These are phyloP conservation scores for Lyophyllum atratum DNA, from an alignment of 768 basidiomycete genomes.

Conservation along the genomic window DNA sequence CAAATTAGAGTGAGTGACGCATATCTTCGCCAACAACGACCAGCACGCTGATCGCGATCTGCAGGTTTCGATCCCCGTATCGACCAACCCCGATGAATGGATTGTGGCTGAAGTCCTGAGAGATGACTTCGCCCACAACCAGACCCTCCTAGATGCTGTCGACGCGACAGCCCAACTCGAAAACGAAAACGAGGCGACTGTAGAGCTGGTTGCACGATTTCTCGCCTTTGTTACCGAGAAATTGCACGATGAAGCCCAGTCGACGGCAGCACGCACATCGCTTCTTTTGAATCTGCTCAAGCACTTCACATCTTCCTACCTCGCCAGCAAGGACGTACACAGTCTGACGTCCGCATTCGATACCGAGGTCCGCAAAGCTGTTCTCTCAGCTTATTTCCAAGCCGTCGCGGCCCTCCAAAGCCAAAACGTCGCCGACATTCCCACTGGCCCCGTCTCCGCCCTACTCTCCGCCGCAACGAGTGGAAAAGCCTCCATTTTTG, in stretches of 20 bases:
- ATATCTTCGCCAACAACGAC: constrained; percentile 9
- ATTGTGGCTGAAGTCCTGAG: constrained; percentile 89
- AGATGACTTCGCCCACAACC: constrained; percentile 80
- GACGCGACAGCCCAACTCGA: constrained; percentile 55
- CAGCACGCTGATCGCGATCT: constrained; percentile 8
- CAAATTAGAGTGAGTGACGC: constrained; percentile 51
- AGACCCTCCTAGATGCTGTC: constrained; percentile 57
- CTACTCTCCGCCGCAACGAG: constrained; percentile 63
- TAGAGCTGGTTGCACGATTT: constrained; percentile 84
- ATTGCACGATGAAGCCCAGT: constrained; percentile 56
- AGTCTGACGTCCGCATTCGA: constrained; percentile 76
- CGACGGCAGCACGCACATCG: constrained; percentile 52
- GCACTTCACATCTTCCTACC: constrained; percentile 77
- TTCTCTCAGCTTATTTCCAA: constrained; percentile 78
- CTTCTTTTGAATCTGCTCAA: constrained; percentile 76
- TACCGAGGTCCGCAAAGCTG: constrained; percentile 70
- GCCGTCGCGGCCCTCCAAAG: constrained; percentile 72
- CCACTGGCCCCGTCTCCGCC: constrained; percentile 62
- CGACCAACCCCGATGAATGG: constrained; percentile 83
- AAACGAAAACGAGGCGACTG: constrained; percentile 60
- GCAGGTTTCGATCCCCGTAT: constrained; percentile 86
- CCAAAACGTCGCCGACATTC: constrained; percentile 54
- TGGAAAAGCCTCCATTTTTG: constrained; percentile 80
- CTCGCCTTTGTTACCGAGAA: constrained; percentile 73
- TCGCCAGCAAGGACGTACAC: constrained; percentile 77